These are phyloP conservation scores for Beauveria sp. DNA, from an alignment of 2,329 filamentous ascomycete genomes.

Conservation along the genomic window DNA sequence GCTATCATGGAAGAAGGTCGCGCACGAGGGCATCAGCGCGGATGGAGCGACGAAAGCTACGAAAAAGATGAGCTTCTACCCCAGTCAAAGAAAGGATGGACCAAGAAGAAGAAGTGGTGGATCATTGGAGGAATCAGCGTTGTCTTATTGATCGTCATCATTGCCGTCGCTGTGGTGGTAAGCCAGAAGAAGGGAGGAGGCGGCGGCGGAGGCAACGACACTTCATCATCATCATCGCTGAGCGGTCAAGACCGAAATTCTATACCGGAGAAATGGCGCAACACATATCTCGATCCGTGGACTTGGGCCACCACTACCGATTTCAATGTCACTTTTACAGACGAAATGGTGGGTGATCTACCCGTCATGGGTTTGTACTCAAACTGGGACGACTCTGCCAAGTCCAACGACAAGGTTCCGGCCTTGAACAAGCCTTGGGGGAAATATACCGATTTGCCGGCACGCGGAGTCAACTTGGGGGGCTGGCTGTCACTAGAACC, in stretches of 20 bases:
- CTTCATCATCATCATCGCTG: slow-evolving; percentile 31
- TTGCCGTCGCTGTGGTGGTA: slow-evolving; percentile 54
- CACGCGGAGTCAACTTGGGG: slow-evolving; percentile 85
- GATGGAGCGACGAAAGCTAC: slow-evolving; percentile 34
- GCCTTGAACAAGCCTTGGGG: slow-evolving; percentile 68
- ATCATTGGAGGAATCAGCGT: slow-evolving; percentile 48
- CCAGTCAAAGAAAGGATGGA: slow-evolving; percentile 35
- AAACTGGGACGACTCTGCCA: slow-evolving; percentile 75
- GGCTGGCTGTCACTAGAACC: slow-evolving; percentile 93
- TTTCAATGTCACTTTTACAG: slow-evolving; percentile 93
- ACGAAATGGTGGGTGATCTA: slow-evolving; percentile 74
- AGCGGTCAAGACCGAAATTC: slow-evolving; percentile 44
- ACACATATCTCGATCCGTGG: slow-evolving; percentile 78
- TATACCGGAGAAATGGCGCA: slow-evolving; percentile 60
- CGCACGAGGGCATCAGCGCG: slow-evolving; percentile 33
- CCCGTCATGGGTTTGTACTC: slow-evolving; percentile 83
- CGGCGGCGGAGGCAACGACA: slow-evolving; percentile 16
- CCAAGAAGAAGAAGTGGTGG: slow-evolving; percentile 59
- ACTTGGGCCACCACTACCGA: slow-evolving; percentile 84
- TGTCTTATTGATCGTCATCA: slow-evolving; percentile 56
- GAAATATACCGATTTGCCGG: slow-evolving; percentile 68
- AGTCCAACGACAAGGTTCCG: slow-evolving; percentile 73
- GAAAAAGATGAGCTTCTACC: slow-evolving; percentile 43
- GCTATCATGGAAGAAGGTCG: slow-evolving; percentile 59
- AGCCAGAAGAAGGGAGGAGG: slow-evolving; percentile 48